These are phyloP conservation scores for Myriosclerotinia curreyana DNA, from an alignment of 2,329 filamentous ascomycete genomes.

Conservation along the genomic window DNA sequence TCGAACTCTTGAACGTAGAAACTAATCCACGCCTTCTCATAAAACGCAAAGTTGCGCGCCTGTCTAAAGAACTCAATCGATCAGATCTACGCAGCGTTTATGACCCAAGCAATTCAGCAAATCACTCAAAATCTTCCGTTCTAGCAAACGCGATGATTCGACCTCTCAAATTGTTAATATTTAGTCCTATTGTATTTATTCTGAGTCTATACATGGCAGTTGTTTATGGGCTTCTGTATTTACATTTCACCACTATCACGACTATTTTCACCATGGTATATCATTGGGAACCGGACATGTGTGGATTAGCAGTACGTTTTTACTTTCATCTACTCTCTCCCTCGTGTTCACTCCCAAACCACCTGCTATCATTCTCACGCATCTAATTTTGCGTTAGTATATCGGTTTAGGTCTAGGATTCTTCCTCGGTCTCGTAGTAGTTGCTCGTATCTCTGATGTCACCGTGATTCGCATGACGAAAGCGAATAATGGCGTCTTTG, in stretches of 20 bases:
- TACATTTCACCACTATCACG: conserved; percentile 47
- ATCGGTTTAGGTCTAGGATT: conserved; percentile 46
- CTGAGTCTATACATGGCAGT: conserved; percentile 51
- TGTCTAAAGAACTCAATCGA: conserved; percentile 47
- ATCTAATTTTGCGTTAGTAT: conserved; percentile 35
- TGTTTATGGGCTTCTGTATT: conserved; percentile 53
- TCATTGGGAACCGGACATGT: conserved; percentile 43
- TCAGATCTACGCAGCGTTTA: conserved; percentile 48
- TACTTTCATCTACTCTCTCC: neutral
- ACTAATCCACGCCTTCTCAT: conserved; percentile 53
- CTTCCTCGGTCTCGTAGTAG: conserved; percentile 43
- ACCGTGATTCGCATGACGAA: conserved; percentile 48
- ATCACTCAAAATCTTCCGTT: conserved; percentile 31
- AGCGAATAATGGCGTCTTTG: conserved; percentile 41
- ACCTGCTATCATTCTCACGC: neutral
- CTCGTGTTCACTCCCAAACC: neutral
- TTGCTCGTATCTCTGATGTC: conserved; percentile 46
- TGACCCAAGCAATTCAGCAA: conserved; percentile 32
- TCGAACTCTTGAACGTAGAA: conserved; percentile 45
- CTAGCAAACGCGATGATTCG: conserved; percentile 47
- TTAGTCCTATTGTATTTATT: conserved; percentile 43
- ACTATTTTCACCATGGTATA: conserved; percentile 49
- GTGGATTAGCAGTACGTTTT: conserved; percentile 40
- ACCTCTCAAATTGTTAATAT: conserved; percentile 46
- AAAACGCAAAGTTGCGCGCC: conserved; percentile 45